Percentiles rank a stretch among this genome's conserved stretches.
Conservation (phyloP, 331 rosid species). For the Saraca asoca region DNA sequence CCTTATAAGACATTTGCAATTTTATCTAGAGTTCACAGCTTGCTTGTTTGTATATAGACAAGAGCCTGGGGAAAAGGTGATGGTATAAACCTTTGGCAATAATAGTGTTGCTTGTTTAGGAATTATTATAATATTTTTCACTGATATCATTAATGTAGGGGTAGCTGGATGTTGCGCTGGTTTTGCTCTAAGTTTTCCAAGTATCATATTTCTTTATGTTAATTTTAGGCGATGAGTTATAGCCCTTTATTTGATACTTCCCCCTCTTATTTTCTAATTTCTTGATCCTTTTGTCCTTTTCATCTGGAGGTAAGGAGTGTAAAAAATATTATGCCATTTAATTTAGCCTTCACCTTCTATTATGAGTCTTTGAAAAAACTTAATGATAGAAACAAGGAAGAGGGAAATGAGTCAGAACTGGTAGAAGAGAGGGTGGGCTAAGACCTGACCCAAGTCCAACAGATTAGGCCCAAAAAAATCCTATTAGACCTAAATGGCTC, state of each 20-base stretch:
- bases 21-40: conserved; percentile 74
- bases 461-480: no score
- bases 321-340: no score
- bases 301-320: no score
- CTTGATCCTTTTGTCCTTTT: no score
- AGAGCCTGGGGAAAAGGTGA: conserved; percentile 78
- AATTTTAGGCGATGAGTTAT: not conserved
- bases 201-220: conserved; percentile 32
- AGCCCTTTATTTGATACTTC: not conserved
- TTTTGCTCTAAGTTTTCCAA: conserved; percentile 78
- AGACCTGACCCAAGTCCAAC: no score
- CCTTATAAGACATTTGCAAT: conserved; percentile 63
- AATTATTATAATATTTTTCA: not conserved
- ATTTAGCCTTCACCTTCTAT: no score
- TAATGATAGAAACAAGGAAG: no score
- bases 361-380: no score
- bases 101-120: not conserved
- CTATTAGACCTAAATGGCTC: no score
- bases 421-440: no score
- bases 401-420: no score
- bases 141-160: conserved; percentile 59
- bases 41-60: conserved; percentile 76
- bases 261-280: no score
- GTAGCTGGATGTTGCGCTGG: conserved; percentile 92
- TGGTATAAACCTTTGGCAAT: conserved; percentile 40